These are phyloP conservation scores for Wickerhamomyces bovis DNA, from an alignment of 805 yeast genomes.

Conservation along the genomic window DNA sequence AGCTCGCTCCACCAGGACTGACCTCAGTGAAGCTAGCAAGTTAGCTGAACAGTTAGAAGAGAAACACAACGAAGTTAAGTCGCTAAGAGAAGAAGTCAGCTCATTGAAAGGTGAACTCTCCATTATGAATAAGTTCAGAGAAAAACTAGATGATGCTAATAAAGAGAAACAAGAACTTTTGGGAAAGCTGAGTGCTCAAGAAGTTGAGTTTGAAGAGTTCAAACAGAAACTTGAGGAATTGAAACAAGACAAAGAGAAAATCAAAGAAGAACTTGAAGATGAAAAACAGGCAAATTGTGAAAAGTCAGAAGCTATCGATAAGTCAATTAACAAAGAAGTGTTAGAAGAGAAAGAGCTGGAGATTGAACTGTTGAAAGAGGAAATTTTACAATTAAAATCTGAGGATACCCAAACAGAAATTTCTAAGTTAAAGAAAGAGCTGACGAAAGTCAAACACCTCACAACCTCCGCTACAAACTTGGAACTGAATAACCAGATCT, in stretches of 20 bases:
- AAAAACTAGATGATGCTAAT: not conserved
- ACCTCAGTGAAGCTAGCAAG: not conserved
- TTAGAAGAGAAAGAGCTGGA: constrained; percentile 21
- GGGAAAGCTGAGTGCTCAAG: not conserved
- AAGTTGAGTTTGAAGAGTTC: not conserved
- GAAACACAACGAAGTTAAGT: not conserved
- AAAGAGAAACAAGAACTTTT: not conserved
- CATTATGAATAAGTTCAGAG: not conserved
- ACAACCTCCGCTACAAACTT: constrained; percentile 12
- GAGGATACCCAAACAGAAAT: not conserved
- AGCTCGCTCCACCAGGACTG: not conserved
- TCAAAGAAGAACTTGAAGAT: not conserved
- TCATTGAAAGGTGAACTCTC: not conserved
- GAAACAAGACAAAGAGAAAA: not conserved
- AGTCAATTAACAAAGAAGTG: not conserved
- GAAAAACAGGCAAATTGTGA: not conserved
- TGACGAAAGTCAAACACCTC: not conserved
- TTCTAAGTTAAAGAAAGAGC: not conserved
- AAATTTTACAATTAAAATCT: constrained; percentile 12
- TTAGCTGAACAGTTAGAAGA: not conserved
- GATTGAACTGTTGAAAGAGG: constrained; percentile 20
- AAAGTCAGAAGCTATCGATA: not conserved
- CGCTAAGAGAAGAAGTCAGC: not conserved
- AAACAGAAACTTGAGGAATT: not conserved
- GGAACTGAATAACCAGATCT: constrained; percentile 23